Evolutionary conservation across 2,329 filamentous ascomycete species (phyloP).

Genomic region (Alternaria gansuensis): DNA sequence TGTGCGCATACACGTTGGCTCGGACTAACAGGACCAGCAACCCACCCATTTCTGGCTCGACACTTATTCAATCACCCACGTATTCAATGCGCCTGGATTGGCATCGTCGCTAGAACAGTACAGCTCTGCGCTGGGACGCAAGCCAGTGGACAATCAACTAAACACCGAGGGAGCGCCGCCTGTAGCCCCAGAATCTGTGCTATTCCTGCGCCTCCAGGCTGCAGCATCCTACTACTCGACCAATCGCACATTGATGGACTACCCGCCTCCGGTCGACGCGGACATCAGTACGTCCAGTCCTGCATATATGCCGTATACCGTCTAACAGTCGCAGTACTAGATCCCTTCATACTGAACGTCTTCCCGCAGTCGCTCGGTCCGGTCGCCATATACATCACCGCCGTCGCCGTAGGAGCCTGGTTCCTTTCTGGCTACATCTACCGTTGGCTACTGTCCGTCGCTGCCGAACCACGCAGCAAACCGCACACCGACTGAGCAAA

Average conservation of each 20-base stretch:
- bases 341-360: slow-evolving; percentile 82
- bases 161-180: slow-evolving; percentile 8
- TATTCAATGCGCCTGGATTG: slow-evolving; percentile 70
- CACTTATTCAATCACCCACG: slow-evolving; percentile 67
- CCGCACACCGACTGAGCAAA: slow-evolving; percentile 46
- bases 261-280: slow-evolving; percentile 75
- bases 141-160: slow-evolving; percentile 15
- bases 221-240: slow-evolving; percentile 86
- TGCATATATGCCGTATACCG: not conserved
- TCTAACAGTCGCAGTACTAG: slow-evolving; percentile 68
- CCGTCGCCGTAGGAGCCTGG: slow-evolving; percentile 66
- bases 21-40: slow-evolving; percentile 67
- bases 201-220: slow-evolving; percentile 78
- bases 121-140: slow-evolving; percentile 61
- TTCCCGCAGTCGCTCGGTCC: slow-evolving; percentile 80
- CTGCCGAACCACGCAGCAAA: slow-evolving; percentile 34
- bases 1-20: slow-evolving; percentile 8
- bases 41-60: slow-evolving; percentile 80
- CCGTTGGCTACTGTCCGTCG: slow-evolving; percentile 40
- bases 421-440: slow-evolving; percentile 59
- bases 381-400: slow-evolving; percentile 72
- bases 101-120: slow-evolving; percentile 71
- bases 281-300: slow-evolving; percentile 66
- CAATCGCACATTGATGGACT: slow-evolving; percentile 76
- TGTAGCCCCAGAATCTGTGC: slow-evolving; percentile 58